These are phyloP conservation scores for Dryas octopetala DNA, from an alignment of 306 rosid species.

Conservation along the genomic window DNA sequence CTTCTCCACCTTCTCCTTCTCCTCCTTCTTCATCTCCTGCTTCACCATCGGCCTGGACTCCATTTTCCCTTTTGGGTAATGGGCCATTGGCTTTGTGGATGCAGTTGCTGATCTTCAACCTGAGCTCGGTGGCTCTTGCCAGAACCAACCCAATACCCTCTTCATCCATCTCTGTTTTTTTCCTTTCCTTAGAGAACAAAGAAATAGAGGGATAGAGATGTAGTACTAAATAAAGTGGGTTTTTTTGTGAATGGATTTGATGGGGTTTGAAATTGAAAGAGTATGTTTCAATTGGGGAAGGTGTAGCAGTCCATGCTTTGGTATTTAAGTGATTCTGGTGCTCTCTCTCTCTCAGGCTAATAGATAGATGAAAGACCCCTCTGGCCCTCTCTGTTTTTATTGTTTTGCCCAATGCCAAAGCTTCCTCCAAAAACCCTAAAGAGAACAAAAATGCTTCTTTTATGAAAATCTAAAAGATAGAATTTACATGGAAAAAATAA, in stretches of 20 bases:
- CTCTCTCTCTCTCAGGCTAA: not conserved
- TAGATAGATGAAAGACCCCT: not conserved
- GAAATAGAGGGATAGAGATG: not conserved
- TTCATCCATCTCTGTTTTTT: conserved; percentile 50
- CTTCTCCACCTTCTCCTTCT: conserved; percentile 39
- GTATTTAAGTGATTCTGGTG: conserved; percentile 29
- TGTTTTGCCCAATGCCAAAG: not conserved
- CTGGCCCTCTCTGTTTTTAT: no score
- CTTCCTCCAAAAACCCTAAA: not conserved
- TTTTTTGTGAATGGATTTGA: not conserved
- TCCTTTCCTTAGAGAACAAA: not conserved
- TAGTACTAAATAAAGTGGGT: not conserved
- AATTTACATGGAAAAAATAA: not conserved
- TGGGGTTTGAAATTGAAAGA: conserved; percentile 7
- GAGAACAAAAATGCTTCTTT: no score
- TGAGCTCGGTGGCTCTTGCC: conserved; percentile 86
- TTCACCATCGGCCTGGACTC: conserved; percentile 13
- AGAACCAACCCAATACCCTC: conserved; percentile 84
- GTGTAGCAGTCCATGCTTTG: not conserved
- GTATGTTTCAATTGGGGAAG: conserved; percentile 13
- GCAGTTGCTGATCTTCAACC: conserved; percentile 75
- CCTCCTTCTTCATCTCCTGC: conserved; percentile 15
- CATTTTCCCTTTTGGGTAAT: conserved; percentile 8
- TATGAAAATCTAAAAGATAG: not conserved
- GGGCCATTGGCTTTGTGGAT: conserved; percentile 47